Base-by-base conservation (phyloP, 1,139 yeast species). In the Hanseniaspora sp. region DNA sequence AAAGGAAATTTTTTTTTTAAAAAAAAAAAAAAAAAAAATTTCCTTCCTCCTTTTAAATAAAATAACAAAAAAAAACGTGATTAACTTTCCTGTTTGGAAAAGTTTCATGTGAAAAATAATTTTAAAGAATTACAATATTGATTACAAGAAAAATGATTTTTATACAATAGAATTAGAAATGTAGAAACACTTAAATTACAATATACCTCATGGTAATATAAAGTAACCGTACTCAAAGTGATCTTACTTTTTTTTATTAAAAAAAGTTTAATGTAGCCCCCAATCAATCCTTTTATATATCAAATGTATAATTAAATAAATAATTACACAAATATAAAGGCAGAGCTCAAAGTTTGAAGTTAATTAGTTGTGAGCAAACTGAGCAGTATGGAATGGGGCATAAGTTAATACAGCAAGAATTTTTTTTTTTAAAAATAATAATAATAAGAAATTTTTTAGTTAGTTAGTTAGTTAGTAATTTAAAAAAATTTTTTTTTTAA, bases 351-450 rank as follows among this genome's bases (percentile, higher is more conserved):
- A 51, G 54, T 41, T 28, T 31, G 8, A 11, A 39, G 45, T 51
- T 33, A 33, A 9, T 28, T 13, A 23, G 29, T 9, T 31, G n/a
- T 17, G 34, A 44, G 12, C n/a, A 51, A 45, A 39, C 54, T 44
- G 54, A 51, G 54, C 54, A 39, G 11, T 51, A 45, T 48, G 40
- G 54, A 51, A 51, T 51, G 54, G 48, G 54, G 54, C 54, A 44
- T 35, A n/a, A 13, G 8, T 41, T 28, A 5, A 11, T 15, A 23
- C 11, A 42, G 6, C 18, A 40, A 33, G 39, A 7, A 33, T 9
- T 17, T 48, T 40, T 41, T 41, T 28, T 8, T 47, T 29, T 40
- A 40, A 48, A 11, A 48, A 33, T 6, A 13, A 33, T 17, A 35
- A 13, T 18, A 48, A 48, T 31, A 42, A 48, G 23, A 42, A 48